Base-by-base conservation (phyloP, 805 yeast genomes). In the Metschnikowia borealis region DNA sequence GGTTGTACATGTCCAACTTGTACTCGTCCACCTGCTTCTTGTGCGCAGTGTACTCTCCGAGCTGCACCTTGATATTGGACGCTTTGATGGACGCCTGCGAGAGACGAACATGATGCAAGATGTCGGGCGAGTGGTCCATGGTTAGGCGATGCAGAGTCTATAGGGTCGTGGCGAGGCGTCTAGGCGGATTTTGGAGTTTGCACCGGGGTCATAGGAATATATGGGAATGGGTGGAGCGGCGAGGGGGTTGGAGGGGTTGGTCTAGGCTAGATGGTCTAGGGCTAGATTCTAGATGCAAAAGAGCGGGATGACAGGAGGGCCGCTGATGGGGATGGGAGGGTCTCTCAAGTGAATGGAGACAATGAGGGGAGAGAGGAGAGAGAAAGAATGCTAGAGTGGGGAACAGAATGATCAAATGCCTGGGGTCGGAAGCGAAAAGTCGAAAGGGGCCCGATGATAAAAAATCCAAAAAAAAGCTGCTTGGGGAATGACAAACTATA, bases 31-130 rank as follows among this genome's bases (percentile, higher is more conserved):
- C 65, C 13, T 74, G 62, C 15, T 58, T 60, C 35, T 65, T 68
- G 61, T 80, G 85, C 36, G 75, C 70, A 47, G 69, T 65, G 51
- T 70, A 73, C 59, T 80, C 84, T 71, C 77, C 78, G 46, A 70
- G 59, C 44, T 55, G 59, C 40, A 81, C 60, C 23, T 64, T 64
- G 38, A 74, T 65, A 56, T 74, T 67, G 26, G 73, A 56, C 4
- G 81, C 73, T 53, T 67, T 71, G 47, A 69, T 44, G 29, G 65
- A 60, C 31, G 68, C 60, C 48, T 69, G 64, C 46, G 63, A 53
- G 44, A 68, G 55, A 41, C 77, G 59, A 23, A 68, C 62, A 41
- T 50, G 51, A 47, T 55, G 58, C 50, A 55, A 56, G 33, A 44
- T 34, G 48, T 53, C 56, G 31, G 60, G 60, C 21, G 54, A 47